Evolutionary conservation across 306 rosid species (phyloP).

Genomic region (Oxytropis ochrocephala): DNA sequence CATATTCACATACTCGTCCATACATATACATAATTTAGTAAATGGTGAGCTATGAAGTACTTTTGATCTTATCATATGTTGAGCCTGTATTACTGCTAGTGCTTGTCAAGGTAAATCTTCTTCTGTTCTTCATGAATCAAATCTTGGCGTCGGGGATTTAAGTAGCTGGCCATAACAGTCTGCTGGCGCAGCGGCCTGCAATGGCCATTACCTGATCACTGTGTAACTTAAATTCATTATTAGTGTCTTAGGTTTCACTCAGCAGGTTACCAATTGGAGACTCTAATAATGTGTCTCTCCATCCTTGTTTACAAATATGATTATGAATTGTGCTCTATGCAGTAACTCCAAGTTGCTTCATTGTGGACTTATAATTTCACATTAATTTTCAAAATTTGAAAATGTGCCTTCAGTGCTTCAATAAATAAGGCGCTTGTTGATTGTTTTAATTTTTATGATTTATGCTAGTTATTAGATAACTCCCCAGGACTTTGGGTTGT

Average conservation of each 20-base stretch:
- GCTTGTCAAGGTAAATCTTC: not conserved
- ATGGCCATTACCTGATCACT: not conserved
- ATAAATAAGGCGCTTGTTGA: not conserved
- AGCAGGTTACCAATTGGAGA: not conserved
- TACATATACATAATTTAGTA: not conserved
- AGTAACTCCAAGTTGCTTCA: not conserved
- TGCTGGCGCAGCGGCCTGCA: not conserved
- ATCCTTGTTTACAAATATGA: not conserved
- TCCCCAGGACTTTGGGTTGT: not conserved
- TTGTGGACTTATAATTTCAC: not conserved
- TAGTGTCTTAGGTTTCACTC: not conserved
- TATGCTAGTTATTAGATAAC: not conserved
- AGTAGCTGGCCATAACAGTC: not conserved
- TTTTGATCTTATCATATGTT: not conserved
- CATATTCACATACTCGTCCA: not conserved
- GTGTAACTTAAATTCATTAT: not conserved
- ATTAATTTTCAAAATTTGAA: not conserved
- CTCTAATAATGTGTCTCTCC: not conserved
- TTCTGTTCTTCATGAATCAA: not conserved
- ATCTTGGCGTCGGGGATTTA: not conserved
- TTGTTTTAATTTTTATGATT: not conserved
- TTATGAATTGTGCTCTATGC: not conserved
- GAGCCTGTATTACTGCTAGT: not conserved
- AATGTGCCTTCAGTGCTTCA: not conserved
- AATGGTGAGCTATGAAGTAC: not conserved